Evolutionary conservation across 805 yeast genomes (phyloP).

Genomic region (Maudiozyma barnettii): DNA sequence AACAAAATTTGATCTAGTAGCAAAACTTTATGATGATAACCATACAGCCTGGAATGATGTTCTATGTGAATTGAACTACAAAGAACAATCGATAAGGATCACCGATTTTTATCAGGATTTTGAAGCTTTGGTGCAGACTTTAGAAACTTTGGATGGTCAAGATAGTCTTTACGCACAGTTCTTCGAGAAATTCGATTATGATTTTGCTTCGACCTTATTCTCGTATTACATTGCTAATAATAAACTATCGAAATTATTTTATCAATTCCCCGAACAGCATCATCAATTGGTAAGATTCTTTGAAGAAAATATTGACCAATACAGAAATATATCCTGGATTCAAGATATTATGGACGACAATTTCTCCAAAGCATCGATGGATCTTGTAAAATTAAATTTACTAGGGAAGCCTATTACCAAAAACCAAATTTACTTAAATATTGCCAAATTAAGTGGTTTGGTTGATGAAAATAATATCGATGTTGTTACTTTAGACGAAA

Average conservation of each 20-base stretch:
- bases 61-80: slow-evolving; percentile 41
- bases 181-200: slow-evolving; percentile 54
- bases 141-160: slow-evolving; percentile 32
- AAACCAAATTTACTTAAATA: slow-evolving; percentile 45
- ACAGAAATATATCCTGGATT: slow-evolving; percentile 63
- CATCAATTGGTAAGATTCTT: slow-evolving; percentile 45
- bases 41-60: slow-evolving; percentile 48
- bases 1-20: neutral
- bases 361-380: slow-evolving; percentile 41
- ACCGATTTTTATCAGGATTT: slow-evolving; percentile 62
- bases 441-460: slow-evolving; percentile 61
- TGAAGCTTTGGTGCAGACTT: slow-evolving; percentile 45
- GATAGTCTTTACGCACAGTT: slow-evolving; percentile 40
- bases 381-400: slow-evolving; percentile 36
- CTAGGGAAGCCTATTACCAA: slow-evolving; percentile 36
- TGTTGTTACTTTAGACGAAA: slow-evolving; percentile 27
- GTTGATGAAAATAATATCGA: slow-evolving; percentile 27
- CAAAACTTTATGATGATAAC: slow-evolving; percentile 20
- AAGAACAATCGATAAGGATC: slow-evolving; percentile 46
- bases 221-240: slow-evolving; percentile 45
- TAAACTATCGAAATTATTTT: slow-evolving; percentile 44
- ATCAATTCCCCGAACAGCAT: slow-evolving; percentile 46
- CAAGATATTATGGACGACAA: slow-evolving; percentile 45
- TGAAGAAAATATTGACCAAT: slow-evolving; percentile 32
- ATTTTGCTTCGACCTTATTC: slow-evolving; percentile 59